Conservation (phyloP, 1,284 basidiomycete genomes). For the Microstroma glucosiphilum region DNA sequence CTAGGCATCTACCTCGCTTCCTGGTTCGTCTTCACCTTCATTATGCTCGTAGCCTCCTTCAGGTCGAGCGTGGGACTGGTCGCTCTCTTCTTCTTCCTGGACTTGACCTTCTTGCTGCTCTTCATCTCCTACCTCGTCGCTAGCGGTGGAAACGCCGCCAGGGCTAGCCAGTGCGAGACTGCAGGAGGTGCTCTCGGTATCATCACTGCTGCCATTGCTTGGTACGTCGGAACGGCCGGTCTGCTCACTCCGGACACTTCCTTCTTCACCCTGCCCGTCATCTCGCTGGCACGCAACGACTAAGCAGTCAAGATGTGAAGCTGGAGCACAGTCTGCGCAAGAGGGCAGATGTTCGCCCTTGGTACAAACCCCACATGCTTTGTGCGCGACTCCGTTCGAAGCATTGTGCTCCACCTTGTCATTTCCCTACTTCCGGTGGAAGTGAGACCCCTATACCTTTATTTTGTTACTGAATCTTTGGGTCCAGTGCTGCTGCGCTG, state of each 20-base stretch:
- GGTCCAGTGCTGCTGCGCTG: too few relatives aligned
- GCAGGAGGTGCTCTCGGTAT: constrained; percentile 37
- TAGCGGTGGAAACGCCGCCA: constrained; percentile 14
- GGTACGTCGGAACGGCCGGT: constrained; percentile 55
- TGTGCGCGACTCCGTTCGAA: too few relatives aligned
- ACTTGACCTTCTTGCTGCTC: constrained; percentile 55
- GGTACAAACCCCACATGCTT: too few relatives aligned
- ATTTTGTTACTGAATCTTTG: too few relatives aligned
- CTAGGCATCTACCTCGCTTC: constrained; percentile 30
- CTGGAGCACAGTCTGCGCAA: too few relatives aligned
- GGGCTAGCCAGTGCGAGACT: constrained; percentile 20
- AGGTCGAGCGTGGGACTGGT: constrained; percentile 48
- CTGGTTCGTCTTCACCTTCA: constrained; percentile 47
- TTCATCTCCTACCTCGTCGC: constrained; percentile 39
- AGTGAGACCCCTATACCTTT: too few relatives aligned
- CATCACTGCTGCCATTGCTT: constrained; percentile 38
- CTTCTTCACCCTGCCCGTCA: constrained; percentile 55
- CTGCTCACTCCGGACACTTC: constrained; percentile 54
- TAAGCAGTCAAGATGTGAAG: neutral
- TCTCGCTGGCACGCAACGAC: constrained; percentile 28
- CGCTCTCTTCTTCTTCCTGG: constrained; percentile 67
- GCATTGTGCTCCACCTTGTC: too few relatives aligned
- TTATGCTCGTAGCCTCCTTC: constrained; percentile 31
- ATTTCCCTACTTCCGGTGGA: too few relatives aligned
- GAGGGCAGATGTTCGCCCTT: too few relatives aligned